These are phyloP conservation scores for Diaporthe sp. DNA, from an alignment of 2,329 filamentous ascomycete genomes.

Conservation along the genomic window DNA sequence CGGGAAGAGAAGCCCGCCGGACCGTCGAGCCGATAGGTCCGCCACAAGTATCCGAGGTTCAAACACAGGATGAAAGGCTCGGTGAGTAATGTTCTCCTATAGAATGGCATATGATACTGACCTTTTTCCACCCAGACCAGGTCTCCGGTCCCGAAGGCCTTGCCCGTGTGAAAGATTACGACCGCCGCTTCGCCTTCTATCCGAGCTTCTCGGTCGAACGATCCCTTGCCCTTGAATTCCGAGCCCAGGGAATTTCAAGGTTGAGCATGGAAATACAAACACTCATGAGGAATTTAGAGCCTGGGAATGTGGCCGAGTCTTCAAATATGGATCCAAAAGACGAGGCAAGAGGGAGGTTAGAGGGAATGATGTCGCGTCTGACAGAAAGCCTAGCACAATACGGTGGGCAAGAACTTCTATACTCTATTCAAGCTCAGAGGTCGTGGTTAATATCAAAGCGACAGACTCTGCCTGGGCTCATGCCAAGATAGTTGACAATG, in stretches of 20 bases:
- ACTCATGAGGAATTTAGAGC: not conserved
- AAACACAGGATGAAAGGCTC: not conserved
- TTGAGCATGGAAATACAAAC: not conserved
- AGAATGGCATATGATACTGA: not conserved
- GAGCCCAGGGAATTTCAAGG: not conserved
- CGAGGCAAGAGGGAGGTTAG: not conserved
- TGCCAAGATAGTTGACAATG: not conserved
- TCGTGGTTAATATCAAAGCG: not conserved
- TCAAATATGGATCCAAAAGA: not conserved
- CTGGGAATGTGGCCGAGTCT: not conserved
- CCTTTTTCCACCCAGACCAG: not conserved
- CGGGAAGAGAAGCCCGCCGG: not conserved
- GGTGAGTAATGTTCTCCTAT: not conserved
- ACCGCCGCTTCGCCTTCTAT: slow-evolving; percentile 25
- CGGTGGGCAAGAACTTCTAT: not conserved
- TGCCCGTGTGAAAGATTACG: slow-evolving; percentile 19
- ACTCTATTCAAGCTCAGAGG: accelerated
- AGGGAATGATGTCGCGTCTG: not conserved
- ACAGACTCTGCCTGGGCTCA: not conserved
- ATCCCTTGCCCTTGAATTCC: not conserved
- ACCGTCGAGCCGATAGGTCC: not conserved
- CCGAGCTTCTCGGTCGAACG: slow-evolving; percentile 1
- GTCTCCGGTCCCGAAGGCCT: not conserved
- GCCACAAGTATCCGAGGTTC: not conserved
- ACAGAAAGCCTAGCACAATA: slow-evolving; percentile 8